phyloP scores from a whole-genome alignment of 2,329 filamentous ascomycete species.

The Aureobasidium sp. region DNA sequence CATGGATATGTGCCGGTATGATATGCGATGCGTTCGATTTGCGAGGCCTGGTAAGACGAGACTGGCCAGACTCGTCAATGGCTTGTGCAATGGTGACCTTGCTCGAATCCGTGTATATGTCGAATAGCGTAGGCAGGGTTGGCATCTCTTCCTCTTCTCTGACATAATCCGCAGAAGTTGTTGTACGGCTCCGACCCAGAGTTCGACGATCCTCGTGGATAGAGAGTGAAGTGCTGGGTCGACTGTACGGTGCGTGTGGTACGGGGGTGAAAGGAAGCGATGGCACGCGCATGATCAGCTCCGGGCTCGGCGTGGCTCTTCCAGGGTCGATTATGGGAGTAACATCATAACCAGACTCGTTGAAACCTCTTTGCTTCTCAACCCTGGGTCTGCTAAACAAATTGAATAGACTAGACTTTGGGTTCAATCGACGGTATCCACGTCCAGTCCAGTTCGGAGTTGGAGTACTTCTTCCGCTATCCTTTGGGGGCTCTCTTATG shows the following conservation, averaged over 20 bases:
- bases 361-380: conserved; percentile 38
- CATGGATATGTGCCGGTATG: not conserved
- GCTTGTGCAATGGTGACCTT: conserved; percentile 7
- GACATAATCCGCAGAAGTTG: not conserved
- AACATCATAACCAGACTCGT: conserved; percentile 30
- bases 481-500: not conserved
- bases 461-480: not conserved
- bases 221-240: not conserved
- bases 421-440: not conserved
- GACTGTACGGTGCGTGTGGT: not conserved
- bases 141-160: not conserved
- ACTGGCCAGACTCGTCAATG: not conserved
- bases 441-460: not conserved
- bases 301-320: not conserved
- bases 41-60: not conserved
- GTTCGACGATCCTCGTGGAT: not conserved
- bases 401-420: conserved; percentile 31
- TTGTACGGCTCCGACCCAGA: not conserved
- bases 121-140: not conserved
- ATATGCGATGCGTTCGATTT: conserved; percentile 8
- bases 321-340: not conserved
- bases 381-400: conserved; percentile 43
- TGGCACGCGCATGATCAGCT: not conserved
- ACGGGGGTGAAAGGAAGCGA: not conserved
- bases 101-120: conserved; percentile 6